Evolutionary conservation across 352 stramenopile species (phyloP), one percentile per base, ranked within the genome.

Genomic region (Globisporangium recalcitrans): DNA sequence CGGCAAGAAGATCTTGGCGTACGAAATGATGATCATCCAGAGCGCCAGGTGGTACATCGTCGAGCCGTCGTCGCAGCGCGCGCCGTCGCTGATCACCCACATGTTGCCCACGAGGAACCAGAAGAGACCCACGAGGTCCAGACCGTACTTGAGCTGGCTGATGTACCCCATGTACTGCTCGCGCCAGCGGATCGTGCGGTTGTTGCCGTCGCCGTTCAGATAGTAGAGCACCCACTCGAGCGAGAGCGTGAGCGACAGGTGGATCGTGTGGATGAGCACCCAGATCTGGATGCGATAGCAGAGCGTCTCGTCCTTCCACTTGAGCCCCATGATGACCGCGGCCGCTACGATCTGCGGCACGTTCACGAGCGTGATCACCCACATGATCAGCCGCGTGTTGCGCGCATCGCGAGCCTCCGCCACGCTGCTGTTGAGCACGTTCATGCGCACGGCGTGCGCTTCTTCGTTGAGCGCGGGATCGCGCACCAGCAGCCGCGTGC

Each of bases 1-100:
- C 1, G 92, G 92, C 65, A 97, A 54, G 38, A 96, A 97, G 66
- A 98, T 95, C 75, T 97, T 96, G 63, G 86, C 77, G 72, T 97
- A 98, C 27, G 88, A 87, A 57, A 97, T 95, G 66, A 97, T 69
- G 63, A 98, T 93, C 80, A 97, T 95, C 70, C 86, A 95, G 40
- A 97, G 75, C 67, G 83, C 85, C 44, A 92, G 72, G 58, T 90
- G 81, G 71, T 94, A 94, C 70, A 91, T 82, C 29, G 72, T 75
- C 1, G 79, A 88, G 5, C 82, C 84, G 49, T 90, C 84, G 60
- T 94, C 77, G 61, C 85, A 92, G 46, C 82, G 80, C 53, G 81
- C 82, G 60, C 82, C 79, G 68, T 94, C 82, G 65, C 80, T 91
- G 62, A 94, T 88, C 71, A 94, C 80, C 85, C 85, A 94, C 85